Percentiles rank a stretch among this genome's conserved stretches.
Evolutionary conservation across 768 basidiomycete species (phyloP).

Genomic region (Lactifluus subvellereus): DNA sequence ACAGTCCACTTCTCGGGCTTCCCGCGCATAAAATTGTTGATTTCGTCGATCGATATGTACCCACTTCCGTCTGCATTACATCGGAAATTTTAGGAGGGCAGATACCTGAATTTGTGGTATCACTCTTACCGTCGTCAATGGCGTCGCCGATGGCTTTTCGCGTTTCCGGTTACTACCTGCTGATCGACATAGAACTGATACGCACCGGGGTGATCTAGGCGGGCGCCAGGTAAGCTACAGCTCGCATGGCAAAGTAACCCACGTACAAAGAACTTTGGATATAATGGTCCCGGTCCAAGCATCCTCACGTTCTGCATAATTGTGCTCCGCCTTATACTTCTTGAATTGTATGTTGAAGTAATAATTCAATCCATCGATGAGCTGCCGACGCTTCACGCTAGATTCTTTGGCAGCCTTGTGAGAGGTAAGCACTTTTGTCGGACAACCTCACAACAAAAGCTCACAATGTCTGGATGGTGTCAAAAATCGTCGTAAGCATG

Average conservation of each 20-base stretch:
- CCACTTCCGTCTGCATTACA: conserved; percentile 12
- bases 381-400: conserved; percentile 13
- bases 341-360: conserved; percentile 19
- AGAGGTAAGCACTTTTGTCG: neutral
- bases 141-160: conserved; percentile 19
- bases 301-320: conserved; percentile 14
- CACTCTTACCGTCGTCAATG: conserved; percentile 17
- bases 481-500: neutral
- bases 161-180: neutral
- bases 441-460: neutral
- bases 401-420: conserved; percentile 18
- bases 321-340: conserved; percentile 12
- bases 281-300: conserved; percentile 14
- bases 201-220: conserved; percentile 9
- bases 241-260: neutral
- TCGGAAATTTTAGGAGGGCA: neutral
- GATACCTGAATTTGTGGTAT: neutral
- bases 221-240: neutral
- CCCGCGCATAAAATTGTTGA: conserved; percentile 14
- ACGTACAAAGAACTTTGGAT: conserved; percentile 18
- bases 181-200: neutral
- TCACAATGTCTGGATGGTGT: neutral
- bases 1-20: conserved; percentile 18
- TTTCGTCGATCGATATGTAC: conserved; percentile 15
- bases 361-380: conserved; percentile 14